Conservation (phyloP, 2,329 filamentous ascomycete species). For the Claviceps spartinae region DNA sequence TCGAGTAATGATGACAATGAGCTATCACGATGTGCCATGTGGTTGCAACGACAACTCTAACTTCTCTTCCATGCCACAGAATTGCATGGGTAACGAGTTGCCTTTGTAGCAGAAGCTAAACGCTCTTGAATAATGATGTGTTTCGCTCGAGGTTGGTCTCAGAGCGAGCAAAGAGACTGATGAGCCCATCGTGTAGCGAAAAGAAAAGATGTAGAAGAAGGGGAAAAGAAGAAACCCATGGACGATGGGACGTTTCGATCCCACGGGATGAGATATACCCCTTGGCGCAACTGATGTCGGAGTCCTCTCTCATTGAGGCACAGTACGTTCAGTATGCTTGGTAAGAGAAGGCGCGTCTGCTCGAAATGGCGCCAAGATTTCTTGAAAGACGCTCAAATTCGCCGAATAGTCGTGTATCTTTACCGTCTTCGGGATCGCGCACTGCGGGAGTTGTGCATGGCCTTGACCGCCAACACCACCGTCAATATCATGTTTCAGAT, state of each 20-base stretch:
- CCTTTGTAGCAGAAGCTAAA: too few species aligned
- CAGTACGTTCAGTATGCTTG: not conserved
- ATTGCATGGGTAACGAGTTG: too few species aligned
- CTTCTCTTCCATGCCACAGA: too few species aligned
- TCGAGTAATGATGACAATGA: not conserved
- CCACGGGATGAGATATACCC: too few species aligned
- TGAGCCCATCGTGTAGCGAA: not conserved
- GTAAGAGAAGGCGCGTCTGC: not conserved
- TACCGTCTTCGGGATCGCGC: not conserved
- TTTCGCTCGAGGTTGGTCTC: too few species aligned
- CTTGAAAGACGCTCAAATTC: conserved; percentile 8
- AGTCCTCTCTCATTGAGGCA: not conserved
- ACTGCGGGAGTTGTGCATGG: not conserved
- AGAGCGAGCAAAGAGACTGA: too few species aligned
- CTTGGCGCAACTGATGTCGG: too few species aligned
- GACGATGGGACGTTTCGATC: too few species aligned
- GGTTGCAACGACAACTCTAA: too few species aligned
- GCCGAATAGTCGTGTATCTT: conserved; percentile 12
- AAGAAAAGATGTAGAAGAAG: not conserved
- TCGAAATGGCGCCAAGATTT: conserved; percentile 5
- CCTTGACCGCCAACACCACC: not conserved
- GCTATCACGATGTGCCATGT: too few species aligned
- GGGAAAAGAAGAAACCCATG: not conserved
- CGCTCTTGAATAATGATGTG: too few species aligned
- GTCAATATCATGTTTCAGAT: not conserved